These are phyloP conservation scores for Xylaria sp. DNA, from an alignment of 2,329 filamentous ascomycete species.

Conservation along the genomic window DNA sequence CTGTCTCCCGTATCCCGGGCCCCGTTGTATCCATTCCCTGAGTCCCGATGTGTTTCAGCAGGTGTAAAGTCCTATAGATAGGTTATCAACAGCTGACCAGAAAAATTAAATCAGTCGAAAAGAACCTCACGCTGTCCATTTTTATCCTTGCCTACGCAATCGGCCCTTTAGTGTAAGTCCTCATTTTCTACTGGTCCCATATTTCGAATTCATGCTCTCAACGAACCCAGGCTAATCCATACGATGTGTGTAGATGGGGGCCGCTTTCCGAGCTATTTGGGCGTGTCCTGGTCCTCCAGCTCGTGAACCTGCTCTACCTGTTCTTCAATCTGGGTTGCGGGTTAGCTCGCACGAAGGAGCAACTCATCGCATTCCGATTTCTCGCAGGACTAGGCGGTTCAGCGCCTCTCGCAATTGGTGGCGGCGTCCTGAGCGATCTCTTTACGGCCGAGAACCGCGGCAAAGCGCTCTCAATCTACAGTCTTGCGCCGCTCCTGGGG, in stretches of 20 bases:
- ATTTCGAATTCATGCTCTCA: no score
- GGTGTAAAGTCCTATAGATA: neutral
- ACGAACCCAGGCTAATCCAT: neutral
- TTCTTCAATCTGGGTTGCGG: constrained; percentile 67
- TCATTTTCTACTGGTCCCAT: neutral
- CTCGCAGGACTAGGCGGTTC: constrained; percentile 64
- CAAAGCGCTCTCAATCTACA: constrained; percentile 66
- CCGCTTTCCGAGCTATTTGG: constrained; percentile 63
- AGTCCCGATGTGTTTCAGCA: neutral
- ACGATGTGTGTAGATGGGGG: constrained; percentile 42
- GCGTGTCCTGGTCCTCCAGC: constrained; percentile 58
- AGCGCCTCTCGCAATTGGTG: constrained; percentile 53
- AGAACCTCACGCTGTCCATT: constrained; percentile 52
- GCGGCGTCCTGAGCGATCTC: constrained; percentile 45
- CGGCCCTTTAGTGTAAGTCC: constrained; percentile 53
- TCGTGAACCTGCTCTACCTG: constrained; percentile 55
- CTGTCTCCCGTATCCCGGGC: neutral
- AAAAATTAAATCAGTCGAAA: constrained; percentile 42
- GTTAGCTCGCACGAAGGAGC: constrained; percentile 55
- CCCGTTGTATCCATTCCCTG: no score
- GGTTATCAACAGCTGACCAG: constrained; percentile 5
- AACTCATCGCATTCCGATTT: constrained; percentile 65
- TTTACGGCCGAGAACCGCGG: constrained; percentile 68
- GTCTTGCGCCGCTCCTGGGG: constrained; percentile 66
- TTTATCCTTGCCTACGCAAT: constrained; percentile 61